Percentiles rank a stretch among this genome's conserved stretches.
These are phyloP conservation scores for Talaromyces funiculosus DNA, from an alignment of 2,329 filamentous ascomycete species.

Conservation along the genomic window DNA sequence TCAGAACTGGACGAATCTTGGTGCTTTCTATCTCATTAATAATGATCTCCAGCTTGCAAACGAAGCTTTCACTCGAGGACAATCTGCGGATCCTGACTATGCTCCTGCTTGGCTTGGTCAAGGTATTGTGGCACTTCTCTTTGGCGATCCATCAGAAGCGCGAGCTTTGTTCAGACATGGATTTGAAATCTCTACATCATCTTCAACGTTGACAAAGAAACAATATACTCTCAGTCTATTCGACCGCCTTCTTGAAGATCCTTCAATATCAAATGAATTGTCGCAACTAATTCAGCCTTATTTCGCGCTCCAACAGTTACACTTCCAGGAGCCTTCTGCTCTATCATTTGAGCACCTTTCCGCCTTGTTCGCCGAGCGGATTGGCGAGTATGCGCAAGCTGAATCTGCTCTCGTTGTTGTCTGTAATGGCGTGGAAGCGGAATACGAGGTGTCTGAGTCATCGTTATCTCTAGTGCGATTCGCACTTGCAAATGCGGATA, in stretches of 20 bases:
- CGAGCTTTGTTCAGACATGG: conserved; percentile 85
- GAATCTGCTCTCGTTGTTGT: conserved; percentile 60
- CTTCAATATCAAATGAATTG: conserved; percentile 50
- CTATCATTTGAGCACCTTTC: conserved; percentile 70
- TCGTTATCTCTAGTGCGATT: conserved; percentile 66
- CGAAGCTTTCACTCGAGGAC: conserved; percentile 79
- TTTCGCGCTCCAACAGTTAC: conserved; percentile 80
- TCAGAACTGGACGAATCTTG: conserved; percentile 84
- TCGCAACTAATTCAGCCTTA: conserved; percentile 71
- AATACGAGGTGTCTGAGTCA: conserved; percentile 82
- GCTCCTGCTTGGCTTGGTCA: conserved; percentile 92
- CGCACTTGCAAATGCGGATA: conserved; percentile 77
- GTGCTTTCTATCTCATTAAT: conserved; percentile 76
- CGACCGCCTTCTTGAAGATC: conserved; percentile 64
- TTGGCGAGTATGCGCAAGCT: conserved; percentile 61
- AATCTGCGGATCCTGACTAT: conserved; percentile 92
- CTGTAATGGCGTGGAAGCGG: conserved; percentile 65
- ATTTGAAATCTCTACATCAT: conserved; percentile 82
- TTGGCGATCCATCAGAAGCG: conserved; percentile 70
- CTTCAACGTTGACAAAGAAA: conserved; percentile 64
- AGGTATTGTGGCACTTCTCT: conserved; percentile 72
- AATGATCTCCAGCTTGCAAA: conserved; percentile 83
- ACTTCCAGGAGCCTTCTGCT: conserved; percentile 64
- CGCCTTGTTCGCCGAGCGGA: conserved; percentile 75
- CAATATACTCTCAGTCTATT: conserved; percentile 79